These are phyloP conservation scores for Syzygium aromaticum DNA, from an alignment of 345 rosid genomes.

Conservation along the genomic window DNA sequence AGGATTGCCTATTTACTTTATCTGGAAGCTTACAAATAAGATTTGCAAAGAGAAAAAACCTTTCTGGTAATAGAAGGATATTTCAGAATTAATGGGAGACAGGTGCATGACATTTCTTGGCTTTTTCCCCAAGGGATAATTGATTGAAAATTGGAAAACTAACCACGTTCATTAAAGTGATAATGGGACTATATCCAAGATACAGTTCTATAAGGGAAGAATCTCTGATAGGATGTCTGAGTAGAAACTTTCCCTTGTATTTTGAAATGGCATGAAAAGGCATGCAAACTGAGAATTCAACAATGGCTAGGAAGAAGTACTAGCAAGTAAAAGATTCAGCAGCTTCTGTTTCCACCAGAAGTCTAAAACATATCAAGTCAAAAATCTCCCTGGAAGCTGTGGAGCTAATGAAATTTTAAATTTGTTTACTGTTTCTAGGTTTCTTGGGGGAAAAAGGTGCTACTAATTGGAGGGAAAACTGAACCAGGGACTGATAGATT, in stretches of 20 bases:
- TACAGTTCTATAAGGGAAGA: background rate
- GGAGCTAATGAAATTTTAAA: background rate
- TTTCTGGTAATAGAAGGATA: background rate
- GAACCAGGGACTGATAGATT: conserved; percentile 69
- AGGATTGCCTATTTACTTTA: background rate
- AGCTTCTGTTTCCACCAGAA: background rate
- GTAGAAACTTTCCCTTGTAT: background rate
- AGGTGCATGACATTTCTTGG: background rate
- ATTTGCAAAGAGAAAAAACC: background rate
- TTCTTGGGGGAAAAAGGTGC: conserved; percentile 90
- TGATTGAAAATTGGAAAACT: background rate
- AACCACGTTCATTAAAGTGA: background rate
- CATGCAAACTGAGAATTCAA: background rate
- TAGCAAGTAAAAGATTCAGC: background rate
- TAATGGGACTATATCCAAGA: background rate
- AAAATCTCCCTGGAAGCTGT: background rate
- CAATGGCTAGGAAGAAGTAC: background rate
- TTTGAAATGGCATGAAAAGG: background rate
- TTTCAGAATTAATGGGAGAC: background rate
- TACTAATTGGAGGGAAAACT: conserved; percentile 91
- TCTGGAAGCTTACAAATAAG: background rate
- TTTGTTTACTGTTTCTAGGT: conserved; percentile 36
- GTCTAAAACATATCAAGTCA: background rate
- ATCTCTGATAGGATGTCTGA: background rate
- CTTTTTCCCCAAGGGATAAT: background rate